Conservation (phyloP, 78 protist species). For the Dictyostelium purpureum region DNA sequence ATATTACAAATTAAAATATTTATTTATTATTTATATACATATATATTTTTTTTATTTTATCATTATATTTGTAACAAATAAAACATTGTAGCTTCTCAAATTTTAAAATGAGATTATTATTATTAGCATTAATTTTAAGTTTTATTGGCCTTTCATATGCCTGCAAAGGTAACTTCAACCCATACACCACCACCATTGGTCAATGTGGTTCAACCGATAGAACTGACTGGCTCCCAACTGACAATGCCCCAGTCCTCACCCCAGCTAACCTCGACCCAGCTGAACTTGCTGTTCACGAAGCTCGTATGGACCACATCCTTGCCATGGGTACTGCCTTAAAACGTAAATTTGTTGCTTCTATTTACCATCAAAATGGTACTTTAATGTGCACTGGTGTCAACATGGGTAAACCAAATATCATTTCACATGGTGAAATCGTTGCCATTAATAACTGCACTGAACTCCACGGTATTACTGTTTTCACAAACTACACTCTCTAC, state of each 20-base stretch:
- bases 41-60: no score
- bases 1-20: no score
- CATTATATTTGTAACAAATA: no score
- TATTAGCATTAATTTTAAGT: not conserved
- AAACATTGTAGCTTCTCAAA: no score
- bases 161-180: not conserved
- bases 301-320: slow-evolving; percentile 4
- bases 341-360: slow-evolving; percentile 41
- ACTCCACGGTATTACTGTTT: not conserved
- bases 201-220: slow-evolving; percentile 12
- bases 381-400: slow-evolving; percentile 26
- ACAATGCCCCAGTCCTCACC: not conserved
- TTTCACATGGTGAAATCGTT: slow-evolving; percentile 47
- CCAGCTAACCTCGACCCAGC: not conserved
- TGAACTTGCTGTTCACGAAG: slow-evolving; percentile 28
- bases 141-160: not conserved
- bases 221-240: not conserved
- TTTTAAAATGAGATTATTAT: not conserved
- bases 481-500: slow-evolving; percentile 15
- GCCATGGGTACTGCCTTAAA: not conserved
- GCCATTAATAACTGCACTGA: slow-evolving; percentile 49
- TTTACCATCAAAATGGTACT: slow-evolving; percentile 16
- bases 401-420: slow-evolving; percentile 45
- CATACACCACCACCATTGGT: slow-evolving; percentile 1
- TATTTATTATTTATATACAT: no score